Base-by-base conservation (phyloP, 257 asterid genomes). In the Cordia subcordata region DNA sequence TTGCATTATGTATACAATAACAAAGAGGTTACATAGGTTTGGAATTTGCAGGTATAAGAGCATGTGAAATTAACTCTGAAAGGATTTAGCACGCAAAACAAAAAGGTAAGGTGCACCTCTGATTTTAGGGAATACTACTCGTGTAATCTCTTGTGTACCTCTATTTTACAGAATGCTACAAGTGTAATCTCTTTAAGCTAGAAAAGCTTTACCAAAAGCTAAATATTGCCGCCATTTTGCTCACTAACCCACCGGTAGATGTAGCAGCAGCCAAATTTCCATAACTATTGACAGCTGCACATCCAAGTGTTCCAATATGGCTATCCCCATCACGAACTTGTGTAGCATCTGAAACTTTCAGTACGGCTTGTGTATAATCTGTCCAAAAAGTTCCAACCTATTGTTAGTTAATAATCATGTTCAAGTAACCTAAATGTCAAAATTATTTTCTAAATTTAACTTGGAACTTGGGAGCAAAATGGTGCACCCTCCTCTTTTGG, bases 241-340 rank as follows among this genome's bases (percentile, higher is more conserved):
- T 92, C 32, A 88, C 99, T 33, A 84, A 59, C 33, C 99, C 99
- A 8, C 99, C 99, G 1, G 96, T 88, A 23, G 99, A 92, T 8
- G 97, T 92, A 1, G 97, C 97, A 27, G 96, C 35, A 10, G 97
- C 99, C 75, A 86, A 59, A 64, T 88, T 83, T 23, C 99, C 97
- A 13, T 58, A 18, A 35, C 77, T 60, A 35, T 92, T 96, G 54
- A 92, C 93, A 23, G 89, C 88, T 55, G 88, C 99, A 49, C 96
- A 92, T 68, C 99, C 99, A 17, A 92, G 96, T 2, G 99, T 88
- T 20, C 96, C 96, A 16, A 82, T 75, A 53, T 81, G 87, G 55
- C 87, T 85, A 61, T 92, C 96, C 19, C 88, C 94, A 15, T 67
- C 50, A 0, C 75, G 73, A 40, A 63, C 64, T n/a, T 77, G 42